A percentile compares a stretch with the other conserved stretches of the same genome.
Evolutionary conservation across 352 stramenopile genomes (phyloP).

Genomic region (Phytophthora melonis): DNA sequence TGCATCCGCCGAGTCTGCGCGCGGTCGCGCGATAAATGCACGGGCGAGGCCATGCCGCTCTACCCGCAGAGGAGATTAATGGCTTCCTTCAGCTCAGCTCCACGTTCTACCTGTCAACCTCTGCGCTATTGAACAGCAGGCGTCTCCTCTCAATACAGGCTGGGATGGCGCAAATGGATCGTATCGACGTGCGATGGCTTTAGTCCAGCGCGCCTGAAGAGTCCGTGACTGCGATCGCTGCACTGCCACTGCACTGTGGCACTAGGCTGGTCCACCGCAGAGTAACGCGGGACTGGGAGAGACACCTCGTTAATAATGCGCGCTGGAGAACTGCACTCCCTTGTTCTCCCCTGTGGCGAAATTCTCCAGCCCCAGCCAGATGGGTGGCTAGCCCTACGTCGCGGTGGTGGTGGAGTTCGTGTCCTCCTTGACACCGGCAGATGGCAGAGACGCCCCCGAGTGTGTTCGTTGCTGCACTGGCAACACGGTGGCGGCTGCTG

Average conservation of each 20-base stretch:
- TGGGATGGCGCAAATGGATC: too few species aligned
- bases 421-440: not conserved
- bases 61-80: not conserved
- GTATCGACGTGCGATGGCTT: too few species aligned
- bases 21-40: slow-evolving; percentile 60
- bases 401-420: slow-evolving; percentile 11
- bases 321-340: not conserved
- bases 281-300: slow-evolving; percentile 23
- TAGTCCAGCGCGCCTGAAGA: too few species aligned
- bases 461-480: not conserved
- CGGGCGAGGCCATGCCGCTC: slow-evolving; percentile 35
- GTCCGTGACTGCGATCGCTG: not conserved
- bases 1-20: slow-evolving; percentile 65
- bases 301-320: not conserved
- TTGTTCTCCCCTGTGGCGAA: not conserved
- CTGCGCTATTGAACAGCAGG: too few species aligned
- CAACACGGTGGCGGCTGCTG: slow-evolving; percentile 1
- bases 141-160: too few species aligned
- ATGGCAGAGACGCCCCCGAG: slow-evolving; percentile 6
- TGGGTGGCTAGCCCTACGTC: slow-evolving; percentile 19
- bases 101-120: too few species aligned
- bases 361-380: slow-evolving; percentile 12
- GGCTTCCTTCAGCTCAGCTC: too few species aligned
- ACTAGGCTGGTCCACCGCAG: not conserved
- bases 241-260: not conserved